Percentiles rank a stretch among this genome's conserved stretches.
These are phyloP conservation scores for Podospora pseudocomata DNA, from an alignment of 495 filamentous ascomycete genomes.

Conservation along the genomic window DNA sequence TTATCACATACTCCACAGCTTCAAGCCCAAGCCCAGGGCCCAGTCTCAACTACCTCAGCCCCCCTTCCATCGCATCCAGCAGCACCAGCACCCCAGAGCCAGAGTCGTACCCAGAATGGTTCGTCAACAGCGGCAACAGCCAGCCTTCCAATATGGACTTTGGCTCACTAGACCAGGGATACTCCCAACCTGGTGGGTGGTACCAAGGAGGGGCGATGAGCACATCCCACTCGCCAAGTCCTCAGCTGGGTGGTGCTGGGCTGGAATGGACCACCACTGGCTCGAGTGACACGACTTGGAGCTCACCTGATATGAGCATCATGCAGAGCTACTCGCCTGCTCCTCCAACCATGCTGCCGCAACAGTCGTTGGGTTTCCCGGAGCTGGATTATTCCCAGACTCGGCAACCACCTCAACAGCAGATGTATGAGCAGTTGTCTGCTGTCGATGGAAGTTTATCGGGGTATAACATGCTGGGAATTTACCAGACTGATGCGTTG, in stretches of 20 bases:
- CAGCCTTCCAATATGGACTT: not conserved
- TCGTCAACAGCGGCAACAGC: not conserved
- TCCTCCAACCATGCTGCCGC: not conserved
- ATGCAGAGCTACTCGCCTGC: not conserved
- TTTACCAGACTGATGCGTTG: not conserved
- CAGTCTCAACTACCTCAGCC: not conserved
- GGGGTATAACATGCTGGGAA: not conserved
- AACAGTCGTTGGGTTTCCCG: not conserved
- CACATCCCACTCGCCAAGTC: not conserved
- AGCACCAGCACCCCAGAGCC: not conserved
- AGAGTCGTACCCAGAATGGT: not conserved
- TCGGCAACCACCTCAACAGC: not conserved
- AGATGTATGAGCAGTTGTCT: slow-evolving; percentile 1
- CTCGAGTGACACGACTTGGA: not conserved
- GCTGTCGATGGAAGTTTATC: not conserved
- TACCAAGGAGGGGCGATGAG: not conserved
- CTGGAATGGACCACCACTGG: not conserved
- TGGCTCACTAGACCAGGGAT: not conserved
- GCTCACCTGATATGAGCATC: not conserved
- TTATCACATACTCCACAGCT: not conserved
- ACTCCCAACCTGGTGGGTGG: not conserved
- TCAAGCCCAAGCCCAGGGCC: slow-evolving; percentile 3
- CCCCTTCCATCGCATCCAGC: not conserved
- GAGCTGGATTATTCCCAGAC: not conserved
- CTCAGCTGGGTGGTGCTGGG: not conserved